Evolutionary conservation across 495 filamentous ascomycete genomes (phyloP), one percentile per base, ranked within the genome.

Genomic region (Thermothielavioides terrestris): DNA sequence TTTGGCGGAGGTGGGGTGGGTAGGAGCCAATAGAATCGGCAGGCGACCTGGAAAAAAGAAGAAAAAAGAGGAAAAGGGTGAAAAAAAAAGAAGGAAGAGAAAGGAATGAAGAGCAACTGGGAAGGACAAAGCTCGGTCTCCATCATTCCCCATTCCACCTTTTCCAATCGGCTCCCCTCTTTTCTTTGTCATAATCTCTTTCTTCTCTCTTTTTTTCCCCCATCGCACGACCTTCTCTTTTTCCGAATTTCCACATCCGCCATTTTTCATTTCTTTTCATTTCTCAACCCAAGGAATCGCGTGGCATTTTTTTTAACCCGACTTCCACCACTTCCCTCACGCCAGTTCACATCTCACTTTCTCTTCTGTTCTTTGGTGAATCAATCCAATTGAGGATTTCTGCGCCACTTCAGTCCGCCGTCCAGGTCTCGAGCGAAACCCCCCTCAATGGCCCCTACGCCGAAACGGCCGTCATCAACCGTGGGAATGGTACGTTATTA

Each of bases 141-240:
- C 46, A 38, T 44, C 35, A 45, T 28, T 31, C 31, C n/a, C n/a
- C n/a, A n/a, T n/a, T n/a, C n/a, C n/a, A n/a, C n/a, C n/a, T n/a
- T n/a, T n/a, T n/a, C n/a, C n/a, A n/a, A n/a, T n/a, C n/a, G n/a
- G n/a, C n/a, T n/a, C 48, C 12, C 32, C 31, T 31, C 55, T 42
- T 53, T 48, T 50, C 49, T 49, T 52, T 51, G 45, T 57, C 43
- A 26, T 20, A 34, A 43, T 53, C 18, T 15, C 30, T 21, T n/a
- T 38, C 53, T 52, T 60, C 53, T 51, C 27, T 58, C 51, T 51
- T 46, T 39, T 39, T 38, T 52, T 52, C 48, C 47, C 47, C 55
- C 51, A 51, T 40, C 22, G 7, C n/a, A n/a, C 25, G 22, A 21
- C 6, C 17, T 12, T 15, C 34, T 39, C 2, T 23, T 35, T 10